Conservation (phyloP, 345 rosid genomes). For the Rhizophora mangle region DNA sequence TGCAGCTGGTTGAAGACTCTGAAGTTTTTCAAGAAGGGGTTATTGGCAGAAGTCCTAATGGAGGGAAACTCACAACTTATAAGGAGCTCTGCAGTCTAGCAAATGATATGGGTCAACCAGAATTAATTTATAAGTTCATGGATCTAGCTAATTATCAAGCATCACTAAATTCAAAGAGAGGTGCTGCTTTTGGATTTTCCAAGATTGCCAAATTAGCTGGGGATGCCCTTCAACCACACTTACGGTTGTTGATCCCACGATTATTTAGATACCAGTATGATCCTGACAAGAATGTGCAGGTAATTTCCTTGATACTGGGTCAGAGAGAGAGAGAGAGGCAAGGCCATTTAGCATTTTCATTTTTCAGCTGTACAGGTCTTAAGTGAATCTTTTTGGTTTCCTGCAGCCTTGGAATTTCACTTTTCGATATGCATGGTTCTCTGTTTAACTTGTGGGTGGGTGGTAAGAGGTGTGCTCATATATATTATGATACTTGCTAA, state of each 20-base stretch:
- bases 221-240: slow-evolving; percentile 92
- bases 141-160: slow-evolving; percentile 95
- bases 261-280: slow-evolving; percentile 92
- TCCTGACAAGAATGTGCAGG: slow-evolving; percentile 98
- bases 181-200: slow-evolving; percentile 98
- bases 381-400: no score
- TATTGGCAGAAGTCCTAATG: slow-evolving; percentile 76
- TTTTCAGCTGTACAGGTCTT: no score
- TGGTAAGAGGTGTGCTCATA: no score
- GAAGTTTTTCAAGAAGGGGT: slow-evolving; percentile 94
- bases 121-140: slow-evolving; percentile 92
- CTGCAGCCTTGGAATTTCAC: background rate
- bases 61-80: slow-evolving; percentile 90
- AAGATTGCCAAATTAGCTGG: slow-evolving; percentile 99
- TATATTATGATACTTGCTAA: no score
- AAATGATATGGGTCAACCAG: slow-evolving; percentile 99
- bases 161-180: slow-evolving; percentile 82
- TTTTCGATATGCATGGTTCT: background rate
- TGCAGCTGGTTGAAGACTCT: slow-evolving; percentile 79
- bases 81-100: slow-evolving; percentile 95
- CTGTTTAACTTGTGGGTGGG: no score
- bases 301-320: slow-evolving; percentile 21
- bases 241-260: slow-evolving; percentile 74
- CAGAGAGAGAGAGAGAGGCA: no score
- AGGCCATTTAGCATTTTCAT: background rate